phyloP scores from a whole-genome alignment of 2,329 filamentous ascomycete species.

The Plenodomus tracheiphilus region DNA sequence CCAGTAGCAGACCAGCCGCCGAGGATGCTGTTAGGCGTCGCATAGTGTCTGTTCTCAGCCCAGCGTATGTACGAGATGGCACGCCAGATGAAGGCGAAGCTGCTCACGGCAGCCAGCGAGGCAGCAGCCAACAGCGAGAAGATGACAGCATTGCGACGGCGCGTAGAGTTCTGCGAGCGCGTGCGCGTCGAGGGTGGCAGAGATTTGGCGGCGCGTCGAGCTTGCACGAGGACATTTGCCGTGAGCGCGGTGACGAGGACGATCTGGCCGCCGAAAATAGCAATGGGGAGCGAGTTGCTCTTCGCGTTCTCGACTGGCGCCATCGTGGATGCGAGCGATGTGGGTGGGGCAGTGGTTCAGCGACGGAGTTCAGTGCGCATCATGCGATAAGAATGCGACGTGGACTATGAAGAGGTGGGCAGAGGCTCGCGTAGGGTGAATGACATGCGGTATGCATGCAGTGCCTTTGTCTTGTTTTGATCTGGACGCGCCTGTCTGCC shows the following conservation, averaged over 20 bases:
- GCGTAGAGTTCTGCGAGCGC: slow-evolving; percentile 34
- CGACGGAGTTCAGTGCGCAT: slow-evolving; percentile 14
- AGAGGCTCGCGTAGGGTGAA: too few species aligned
- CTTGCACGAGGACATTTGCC: slow-evolving; percentile 30
- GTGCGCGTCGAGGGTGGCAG: slow-evolving; percentile 41
- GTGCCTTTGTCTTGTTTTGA: slow-evolving; percentile 30
- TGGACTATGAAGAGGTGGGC: slow-evolving; percentile 1
- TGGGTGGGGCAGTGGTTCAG: slow-evolving; percentile 4
- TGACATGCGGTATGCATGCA: too few species aligned
- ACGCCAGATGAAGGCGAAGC: slow-evolving; percentile 51
- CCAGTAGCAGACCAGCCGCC: slow-evolving; percentile 46
- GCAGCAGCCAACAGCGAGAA: slow-evolving; percentile 52
- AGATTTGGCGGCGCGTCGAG: slow-evolving; percentile 31
- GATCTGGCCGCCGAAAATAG: slow-evolving; percentile 35
- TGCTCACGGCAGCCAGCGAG: slow-evolving; percentile 51
- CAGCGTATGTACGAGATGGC: slow-evolving; percentile 56
- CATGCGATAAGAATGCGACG: slow-evolving; percentile 7
- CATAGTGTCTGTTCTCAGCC: slow-evolving; percentile 49
- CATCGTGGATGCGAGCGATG: slow-evolving; percentile 24
- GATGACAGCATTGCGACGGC: slow-evolving; percentile 37
- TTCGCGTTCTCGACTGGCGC: slow-evolving; percentile 40
- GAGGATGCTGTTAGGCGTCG: slow-evolving; percentile 48
- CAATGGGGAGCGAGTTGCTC: slow-evolving; percentile 40
- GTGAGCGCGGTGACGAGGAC: slow-evolving; percentile 37
- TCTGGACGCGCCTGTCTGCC: slow-evolving; percentile 21